A percentile compares a stretch with the other conserved stretches of the same genome.
Evolutionary conservation across 2,329 filamentous ascomycete genomes (phyloP).

Genomic region (Alternaria solani): DNA sequence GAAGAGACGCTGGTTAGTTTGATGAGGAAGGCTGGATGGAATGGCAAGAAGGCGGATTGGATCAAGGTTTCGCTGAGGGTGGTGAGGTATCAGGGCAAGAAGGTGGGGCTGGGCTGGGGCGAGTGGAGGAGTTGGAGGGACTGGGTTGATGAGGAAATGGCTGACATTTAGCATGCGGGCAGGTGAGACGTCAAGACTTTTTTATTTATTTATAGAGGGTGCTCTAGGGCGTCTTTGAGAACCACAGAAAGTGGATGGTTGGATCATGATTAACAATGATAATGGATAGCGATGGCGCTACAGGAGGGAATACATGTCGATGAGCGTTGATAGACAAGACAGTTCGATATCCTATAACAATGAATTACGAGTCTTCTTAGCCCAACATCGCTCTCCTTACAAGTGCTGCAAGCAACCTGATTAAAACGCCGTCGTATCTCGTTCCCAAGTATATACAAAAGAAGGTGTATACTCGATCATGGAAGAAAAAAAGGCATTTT

Average conservation of each 20-base stretch:
- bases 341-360: neutral
- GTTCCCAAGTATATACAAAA: constrained; percentile 2
- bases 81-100: constrained; percentile 86
- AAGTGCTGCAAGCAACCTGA: neutral
- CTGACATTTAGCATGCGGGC: constrained; percentile 5
- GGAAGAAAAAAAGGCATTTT: neutral
- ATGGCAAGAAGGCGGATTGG: constrained; percentile 73
- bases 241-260: neutral
- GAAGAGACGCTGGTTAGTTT: constrained; percentile 89
- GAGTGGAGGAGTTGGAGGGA: constrained; percentile 83
- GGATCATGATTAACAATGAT: constrained; percentile 2
- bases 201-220: too few relatives aligned
- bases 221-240: too few relatives aligned
- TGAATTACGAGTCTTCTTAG: neutral
- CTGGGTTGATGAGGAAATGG: constrained; percentile 65
- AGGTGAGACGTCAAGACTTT: neutral
- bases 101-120: constrained; percentile 71
- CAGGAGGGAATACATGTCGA: neutral
- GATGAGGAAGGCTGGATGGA: constrained; percentile 95
- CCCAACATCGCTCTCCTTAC: neutral
- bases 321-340: neutral
- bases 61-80: constrained; percentile 79
- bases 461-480: neutral
- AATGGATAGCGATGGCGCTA: constrained; percentile 1
- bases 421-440: neutral